Conservation (phyloP, 306 rosid genomes). For the Argentina anserina region DNA sequence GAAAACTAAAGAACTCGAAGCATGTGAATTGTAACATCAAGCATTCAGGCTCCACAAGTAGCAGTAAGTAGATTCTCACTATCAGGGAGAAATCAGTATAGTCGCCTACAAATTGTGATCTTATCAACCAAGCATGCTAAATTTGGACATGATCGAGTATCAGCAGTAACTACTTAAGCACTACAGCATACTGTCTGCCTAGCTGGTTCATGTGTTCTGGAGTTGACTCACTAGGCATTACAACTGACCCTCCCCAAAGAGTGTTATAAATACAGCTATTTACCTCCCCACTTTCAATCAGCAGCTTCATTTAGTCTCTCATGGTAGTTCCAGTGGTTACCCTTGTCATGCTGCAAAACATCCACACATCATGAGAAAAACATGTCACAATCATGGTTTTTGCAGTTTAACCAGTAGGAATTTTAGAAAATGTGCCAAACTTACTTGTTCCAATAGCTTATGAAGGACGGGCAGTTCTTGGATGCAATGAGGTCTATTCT, state of each 20-base stretch:
- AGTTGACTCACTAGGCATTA: conserved; percentile 29
- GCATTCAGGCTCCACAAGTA: neutral
- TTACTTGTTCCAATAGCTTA: conserved; percentile 44
- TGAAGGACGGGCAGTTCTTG: conserved; percentile 45
- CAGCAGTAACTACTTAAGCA: conserved; percentile 41
- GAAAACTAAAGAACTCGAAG: too few species aligned
- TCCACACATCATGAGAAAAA: neutral
- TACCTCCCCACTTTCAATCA: conserved; percentile 45
- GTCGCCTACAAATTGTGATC: conserved; percentile 45
- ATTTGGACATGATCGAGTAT: conserved; percentile 32
- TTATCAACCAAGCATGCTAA: conserved; percentile 48
- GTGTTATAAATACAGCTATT: conserved; percentile 50
- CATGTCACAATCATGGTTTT: neutral
- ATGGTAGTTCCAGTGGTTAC: conserved; percentile 51
- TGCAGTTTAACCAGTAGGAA: neutral
- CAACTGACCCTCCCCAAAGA: conserved; percentile 53
- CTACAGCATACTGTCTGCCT: conserved; percentile 17
- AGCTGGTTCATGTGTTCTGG: conserved; percentile 19
- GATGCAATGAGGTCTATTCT: conserved; percentile 56
- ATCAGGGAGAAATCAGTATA: conserved; percentile 14
- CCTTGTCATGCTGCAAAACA: conserved; percentile 36
- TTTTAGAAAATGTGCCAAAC: neutral
- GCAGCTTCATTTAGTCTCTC: conserved; percentile 44
- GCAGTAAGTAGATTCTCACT: neutral
- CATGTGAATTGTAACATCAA: neutral